phyloP scores from a whole-genome alignment of 2,329 filamentous ascomycete species.

The Periglandula ipomoeae region DNA sequence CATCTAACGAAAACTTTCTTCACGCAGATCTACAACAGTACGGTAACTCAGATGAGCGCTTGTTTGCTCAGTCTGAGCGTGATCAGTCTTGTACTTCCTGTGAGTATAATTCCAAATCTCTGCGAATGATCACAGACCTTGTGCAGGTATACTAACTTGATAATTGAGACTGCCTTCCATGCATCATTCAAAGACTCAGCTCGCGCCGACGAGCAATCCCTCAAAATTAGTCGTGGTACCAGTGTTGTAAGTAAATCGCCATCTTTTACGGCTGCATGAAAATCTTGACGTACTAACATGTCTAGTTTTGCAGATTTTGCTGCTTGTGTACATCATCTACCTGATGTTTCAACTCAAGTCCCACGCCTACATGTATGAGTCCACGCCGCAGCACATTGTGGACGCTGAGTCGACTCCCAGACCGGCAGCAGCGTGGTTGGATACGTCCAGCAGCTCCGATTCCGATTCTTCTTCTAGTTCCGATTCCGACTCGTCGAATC shows the following conservation, averaged over 20 bases:
- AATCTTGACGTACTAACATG: neutral
- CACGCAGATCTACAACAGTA: slow-evolving; percentile 77
- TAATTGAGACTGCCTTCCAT: slow-evolving; percentile 70
- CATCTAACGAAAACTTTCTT: neutral
- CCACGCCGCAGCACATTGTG: slow-evolving; percentile 84
- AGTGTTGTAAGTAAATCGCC: slow-evolving; percentile 57
- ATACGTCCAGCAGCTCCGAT: slow-evolving; percentile 53
- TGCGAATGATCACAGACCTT: neutral
- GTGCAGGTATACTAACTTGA: slow-evolving; percentile 27
- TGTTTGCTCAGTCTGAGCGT: slow-evolving; percentile 85
- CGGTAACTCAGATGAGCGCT: slow-evolving; percentile 92
- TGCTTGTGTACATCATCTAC: slow-evolving; percentile 76
- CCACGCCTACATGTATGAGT: slow-evolving; percentile 85
- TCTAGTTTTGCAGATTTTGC: slow-evolving; percentile 46
- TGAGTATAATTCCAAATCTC: slow-evolving; percentile 28
- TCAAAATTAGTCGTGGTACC: slow-evolving; percentile 82
- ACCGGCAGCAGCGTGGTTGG: slow-evolving; percentile 71
- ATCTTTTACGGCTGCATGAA: slow-evolving; percentile 12
- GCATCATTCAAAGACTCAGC: slow-evolving; percentile 62
- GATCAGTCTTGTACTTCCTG: slow-evolving; percentile 76
- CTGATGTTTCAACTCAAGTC: slow-evolving; percentile 87
- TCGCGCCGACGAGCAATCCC: slow-evolving; percentile 58
- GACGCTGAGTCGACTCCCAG: slow-evolving; percentile 86
- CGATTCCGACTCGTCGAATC: slow-evolving; percentile 57
- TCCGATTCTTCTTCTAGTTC: slow-evolving; percentile 49